Evolutionary conservation across 2,329 filamentous ascomycete species (phyloP).

Genomic region (Colletotrichum eremochloae): DNA sequence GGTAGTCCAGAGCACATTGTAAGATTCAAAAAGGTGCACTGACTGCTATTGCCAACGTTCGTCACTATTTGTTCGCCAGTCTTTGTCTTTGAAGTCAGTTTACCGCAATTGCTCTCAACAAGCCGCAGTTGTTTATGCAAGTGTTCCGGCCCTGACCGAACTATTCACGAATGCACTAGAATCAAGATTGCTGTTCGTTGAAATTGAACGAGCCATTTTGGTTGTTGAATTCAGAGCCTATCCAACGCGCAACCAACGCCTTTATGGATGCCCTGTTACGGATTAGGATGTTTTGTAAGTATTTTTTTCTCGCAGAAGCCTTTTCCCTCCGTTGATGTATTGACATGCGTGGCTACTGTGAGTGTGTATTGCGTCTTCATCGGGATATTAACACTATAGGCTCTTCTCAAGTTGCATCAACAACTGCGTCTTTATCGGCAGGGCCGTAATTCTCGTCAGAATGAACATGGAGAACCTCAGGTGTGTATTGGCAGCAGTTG

Average conservation of each 20-base stretch:
- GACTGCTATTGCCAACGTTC: neutral
- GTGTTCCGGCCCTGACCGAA: too few species aligned
- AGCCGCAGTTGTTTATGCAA: accelerated
- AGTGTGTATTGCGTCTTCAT: neutral
- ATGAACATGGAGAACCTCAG: neutral
- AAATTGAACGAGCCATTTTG: neutral
- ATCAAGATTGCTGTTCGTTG: neutral
- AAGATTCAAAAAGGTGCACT: too few species aligned
- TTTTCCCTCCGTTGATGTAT: neutral
- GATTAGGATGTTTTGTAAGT: too few species aligned
- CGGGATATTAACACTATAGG: too few species aligned
- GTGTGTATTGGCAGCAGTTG: neutral
- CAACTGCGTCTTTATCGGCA: neutral
- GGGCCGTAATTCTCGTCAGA: neutral
- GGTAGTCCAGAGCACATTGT: accelerated
- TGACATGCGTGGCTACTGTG: neutral
- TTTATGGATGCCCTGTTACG: neutral
- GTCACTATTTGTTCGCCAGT: neutral
- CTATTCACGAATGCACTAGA: too few species aligned
- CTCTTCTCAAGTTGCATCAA: too few species aligned
- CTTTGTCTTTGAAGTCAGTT: too few species aligned
- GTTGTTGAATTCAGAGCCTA: too few species aligned
- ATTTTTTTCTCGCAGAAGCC: neutral
- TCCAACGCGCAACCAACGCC: too few species aligned
- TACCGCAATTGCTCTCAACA: neutral